A percentile compares a stretch with the other conserved stretches of the same genome.
Conservation (phyloP, 2,329 filamentous ascomycete species). For the Hortaea werneckii region DNA sequence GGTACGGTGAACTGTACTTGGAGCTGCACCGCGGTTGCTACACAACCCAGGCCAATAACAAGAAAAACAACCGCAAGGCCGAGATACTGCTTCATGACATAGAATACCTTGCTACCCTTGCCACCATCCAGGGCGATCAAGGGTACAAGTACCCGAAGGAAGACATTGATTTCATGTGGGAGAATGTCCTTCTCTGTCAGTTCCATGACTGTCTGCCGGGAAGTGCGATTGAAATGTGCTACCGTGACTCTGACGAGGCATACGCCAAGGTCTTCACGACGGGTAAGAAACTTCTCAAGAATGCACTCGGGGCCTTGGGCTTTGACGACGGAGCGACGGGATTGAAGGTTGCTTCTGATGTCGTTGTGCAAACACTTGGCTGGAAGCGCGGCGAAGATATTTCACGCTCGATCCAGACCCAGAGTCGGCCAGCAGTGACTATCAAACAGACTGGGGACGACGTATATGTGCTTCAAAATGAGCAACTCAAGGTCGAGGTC, state of each 20-base stretch:
- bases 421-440: not conserved
- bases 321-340: constrained; percentile 36
- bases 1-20: constrained; percentile 98
- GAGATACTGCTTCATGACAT: constrained; percentile 80
- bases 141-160: constrained; percentile 83
- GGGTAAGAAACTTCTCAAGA: constrained; percentile 60
- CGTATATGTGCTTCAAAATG: constrained; percentile 70
- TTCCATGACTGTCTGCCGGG: constrained; percentile 97
- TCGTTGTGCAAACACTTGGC: constrained; percentile 74
- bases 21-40: constrained; percentile 95
- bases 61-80: constrained; percentile 79
- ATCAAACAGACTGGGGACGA: constrained; percentile 9
- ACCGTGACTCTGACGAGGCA: constrained; percentile 84
- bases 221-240: constrained; percentile 95
- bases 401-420: not conserved
- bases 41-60: constrained; percentile 92
- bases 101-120: constrained; percentile 77
- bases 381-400: constrained; percentile 55
- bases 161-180: constrained; percentile 95
- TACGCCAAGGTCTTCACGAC: constrained; percentile 75
- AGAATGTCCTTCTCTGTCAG: constrained; percentile 79
- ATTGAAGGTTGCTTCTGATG: constrained; percentile 35
- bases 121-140: constrained; percentile 56
- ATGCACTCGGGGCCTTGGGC: constrained; percentile 58
- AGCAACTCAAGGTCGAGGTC: constrained; percentile 63